These are phyloP conservation scores for Penicillium sp. DNA, from an alignment of 2,329 filamentous ascomycete genomes.

Conservation along the genomic window DNA sequence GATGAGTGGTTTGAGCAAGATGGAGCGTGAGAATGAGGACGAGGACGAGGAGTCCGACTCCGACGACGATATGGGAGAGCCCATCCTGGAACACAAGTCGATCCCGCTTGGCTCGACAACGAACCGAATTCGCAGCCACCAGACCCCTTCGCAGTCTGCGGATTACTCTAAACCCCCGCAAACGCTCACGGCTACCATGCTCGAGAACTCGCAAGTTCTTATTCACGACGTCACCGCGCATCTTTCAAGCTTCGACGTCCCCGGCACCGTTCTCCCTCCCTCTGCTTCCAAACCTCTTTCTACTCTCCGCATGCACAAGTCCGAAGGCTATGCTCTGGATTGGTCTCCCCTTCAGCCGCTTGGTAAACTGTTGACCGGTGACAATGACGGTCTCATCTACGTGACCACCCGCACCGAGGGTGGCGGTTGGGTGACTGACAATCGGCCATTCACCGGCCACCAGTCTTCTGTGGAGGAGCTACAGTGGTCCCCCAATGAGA, in stretches of 20 bases:
- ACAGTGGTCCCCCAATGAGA: slow-evolving; percentile 92
- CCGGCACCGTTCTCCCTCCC: slow-evolving; percentile 71
- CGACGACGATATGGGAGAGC: slow-evolving; percentile 69
- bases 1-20: slow-evolving; percentile 82
- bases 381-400: slow-evolving; percentile 86
- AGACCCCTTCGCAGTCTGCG: slow-evolving; percentile 59
- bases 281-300: slow-evolving; percentile 83
- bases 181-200: slow-evolving; percentile 86
- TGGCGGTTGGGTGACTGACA: slow-evolving; percentile 84
- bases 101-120: slow-evolving; percentile 84
- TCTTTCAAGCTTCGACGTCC: slow-evolving; percentile 81
- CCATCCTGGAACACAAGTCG: slow-evolving; percentile 85
- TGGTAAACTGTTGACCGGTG: slow-evolving; percentile 85
- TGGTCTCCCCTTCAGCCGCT: slow-evolving; percentile 80
- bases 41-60: slow-evolving; percentile 64
- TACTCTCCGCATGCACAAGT: slow-evolving; percentile 84
- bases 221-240: slow-evolving; percentile 94
- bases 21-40: slow-evolving; percentile 67
- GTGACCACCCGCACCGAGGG: slow-evolving; percentile 79
- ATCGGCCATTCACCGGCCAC: slow-evolving; percentile 76
- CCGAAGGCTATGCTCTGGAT: slow-evolving; percentile 93
- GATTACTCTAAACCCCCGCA: slow-evolving; percentile 67
- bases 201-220: slow-evolving; percentile 78
- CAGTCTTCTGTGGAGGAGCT: slow-evolving; percentile 83
- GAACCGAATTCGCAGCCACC: slow-evolving; percentile 86